phyloP scores from a whole-genome alignment of 176 grass and related monocot species.

The Musa acuminata region DNA sequence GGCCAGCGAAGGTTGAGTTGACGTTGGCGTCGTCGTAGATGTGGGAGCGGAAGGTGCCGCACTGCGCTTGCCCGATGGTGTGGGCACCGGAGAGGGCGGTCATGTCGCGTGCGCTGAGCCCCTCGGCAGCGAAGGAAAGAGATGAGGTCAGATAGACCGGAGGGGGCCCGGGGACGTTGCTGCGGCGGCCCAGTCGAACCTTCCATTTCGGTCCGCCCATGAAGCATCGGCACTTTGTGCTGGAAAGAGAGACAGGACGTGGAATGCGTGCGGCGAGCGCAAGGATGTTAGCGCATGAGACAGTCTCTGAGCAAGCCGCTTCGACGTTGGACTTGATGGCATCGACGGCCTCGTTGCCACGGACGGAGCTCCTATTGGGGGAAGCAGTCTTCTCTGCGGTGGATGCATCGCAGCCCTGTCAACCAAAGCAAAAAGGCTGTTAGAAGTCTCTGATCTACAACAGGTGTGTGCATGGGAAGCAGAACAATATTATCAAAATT shows the following conservation, averaged over 20 bases:
- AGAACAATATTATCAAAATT: no score
- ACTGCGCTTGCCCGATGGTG: conserved; percentile 49
- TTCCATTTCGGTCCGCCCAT: conserved; percentile 29
- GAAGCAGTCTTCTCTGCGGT: conserved; percentile 19
- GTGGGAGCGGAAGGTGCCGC: conserved; percentile 38
- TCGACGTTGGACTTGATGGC: conserved; percentile 1
- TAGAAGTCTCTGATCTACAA: not conserved
- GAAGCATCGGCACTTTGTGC: not conserved
- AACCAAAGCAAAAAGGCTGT: not conserved
- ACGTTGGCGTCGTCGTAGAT: conserved; percentile 48
- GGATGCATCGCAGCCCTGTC: conserved; percentile 25
- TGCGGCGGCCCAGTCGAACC: conserved; percentile 26
- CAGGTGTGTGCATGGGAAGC: no score
- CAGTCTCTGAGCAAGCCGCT: conserved; percentile 11
- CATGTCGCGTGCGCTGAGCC: conserved; percentile 47
- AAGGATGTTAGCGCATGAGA: conserved; percentile 44
- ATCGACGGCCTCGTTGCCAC: conserved; percentile 11
- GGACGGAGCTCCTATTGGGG: conserved; percentile 23
- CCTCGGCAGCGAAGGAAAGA: conserved; percentile 31
- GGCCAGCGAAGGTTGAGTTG: conserved; percentile 39
- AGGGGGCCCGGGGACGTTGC: conserved; percentile 31
- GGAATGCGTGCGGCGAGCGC: conserved; percentile 34
- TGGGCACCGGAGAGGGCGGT: conserved; percentile 61
- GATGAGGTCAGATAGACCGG: conserved; percentile 31
- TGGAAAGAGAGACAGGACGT: not conserved